A percentile compares a stretch with the other conserved stretches of the same genome.
These are phyloP conservation scores for Sphagnum contortum DNA, from an alignment of 225 moss, liverwort and hornwort genomes.

Conservation along the genomic window DNA sequence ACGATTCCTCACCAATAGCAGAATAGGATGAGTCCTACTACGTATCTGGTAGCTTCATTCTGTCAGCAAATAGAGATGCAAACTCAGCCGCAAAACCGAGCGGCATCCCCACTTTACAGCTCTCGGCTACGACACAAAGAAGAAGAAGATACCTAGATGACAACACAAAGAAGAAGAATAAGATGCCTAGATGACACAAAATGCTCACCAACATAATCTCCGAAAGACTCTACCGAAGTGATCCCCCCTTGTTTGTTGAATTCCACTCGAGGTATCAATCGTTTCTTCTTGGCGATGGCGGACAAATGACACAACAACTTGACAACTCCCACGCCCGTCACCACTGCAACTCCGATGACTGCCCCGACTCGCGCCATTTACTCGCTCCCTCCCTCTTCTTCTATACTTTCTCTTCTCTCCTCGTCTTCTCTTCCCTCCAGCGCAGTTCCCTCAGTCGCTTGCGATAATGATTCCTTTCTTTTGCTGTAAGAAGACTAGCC, in stretches of 20 bases:
- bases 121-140: not conserved
- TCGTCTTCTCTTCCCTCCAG: no score
- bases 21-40: no score
- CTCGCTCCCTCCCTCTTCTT: conserved; percentile 1
- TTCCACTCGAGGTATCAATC: conserved; percentile 14
- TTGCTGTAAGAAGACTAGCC: no score
- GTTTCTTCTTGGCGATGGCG: conserved; percentile 12
- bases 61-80: not conserved
- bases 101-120: not conserved
- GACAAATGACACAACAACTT: conserved; percentile 9
- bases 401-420: not conserved
- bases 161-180: no score
- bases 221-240: conserved; percentile 33
- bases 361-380: conserved; percentile 9
- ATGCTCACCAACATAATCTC: conserved; percentile 40
- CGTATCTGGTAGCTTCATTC: not conserved
- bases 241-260: conserved; percentile 20
- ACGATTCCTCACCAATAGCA: no score
- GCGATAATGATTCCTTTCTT: no score
- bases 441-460: no score
- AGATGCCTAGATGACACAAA: no score
- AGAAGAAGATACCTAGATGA: not conserved
- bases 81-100: not conserved
- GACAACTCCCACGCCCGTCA: conserved; percentile 9
- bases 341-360: conserved; percentile 10